Conservation (phyloP, 106 monocot genomes). For the Phalaenopsis aphrodite region DNA sequence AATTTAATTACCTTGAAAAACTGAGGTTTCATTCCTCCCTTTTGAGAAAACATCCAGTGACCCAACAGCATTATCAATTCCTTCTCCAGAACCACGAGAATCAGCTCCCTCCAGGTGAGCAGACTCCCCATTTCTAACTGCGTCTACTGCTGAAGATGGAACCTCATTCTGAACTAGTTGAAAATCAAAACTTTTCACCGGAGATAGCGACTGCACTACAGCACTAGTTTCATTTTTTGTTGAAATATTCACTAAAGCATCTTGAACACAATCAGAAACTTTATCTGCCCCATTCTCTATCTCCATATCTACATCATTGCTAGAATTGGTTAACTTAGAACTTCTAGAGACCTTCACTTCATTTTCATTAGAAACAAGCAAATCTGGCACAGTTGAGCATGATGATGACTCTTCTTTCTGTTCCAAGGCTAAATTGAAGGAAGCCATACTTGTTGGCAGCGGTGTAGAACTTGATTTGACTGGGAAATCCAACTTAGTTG, state of each 20-base stretch:
- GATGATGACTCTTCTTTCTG: too few species aligned
- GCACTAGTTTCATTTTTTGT: background rate
- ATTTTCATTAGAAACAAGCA: background rate
- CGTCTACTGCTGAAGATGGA: background rate
- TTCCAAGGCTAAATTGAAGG: too few species aligned
- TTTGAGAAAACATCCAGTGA: background rate
- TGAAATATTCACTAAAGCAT: background rate
- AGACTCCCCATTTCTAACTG: background rate
- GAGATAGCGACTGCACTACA: background rate
- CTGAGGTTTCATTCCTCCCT: background rate
- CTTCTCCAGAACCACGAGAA: background rate
- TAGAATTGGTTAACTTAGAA: too few species aligned
- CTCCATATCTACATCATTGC: background rate
- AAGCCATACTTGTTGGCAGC: background rate
- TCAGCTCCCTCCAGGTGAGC: background rate
- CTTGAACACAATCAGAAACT: background rate
- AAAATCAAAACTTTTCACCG: constrained; percentile 1
- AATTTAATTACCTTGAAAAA: background rate
- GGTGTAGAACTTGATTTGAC: background rate
- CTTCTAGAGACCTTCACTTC: background rate
- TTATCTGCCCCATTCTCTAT: background rate
- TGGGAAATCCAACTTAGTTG: background rate
- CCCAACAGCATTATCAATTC: background rate
- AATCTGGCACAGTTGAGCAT: too few species aligned
- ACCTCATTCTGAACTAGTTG: background rate